phyloP scores from a whole-genome alignment of 768 basidiomycete genomes.

The Termitomyces bulborhizus region DNA sequence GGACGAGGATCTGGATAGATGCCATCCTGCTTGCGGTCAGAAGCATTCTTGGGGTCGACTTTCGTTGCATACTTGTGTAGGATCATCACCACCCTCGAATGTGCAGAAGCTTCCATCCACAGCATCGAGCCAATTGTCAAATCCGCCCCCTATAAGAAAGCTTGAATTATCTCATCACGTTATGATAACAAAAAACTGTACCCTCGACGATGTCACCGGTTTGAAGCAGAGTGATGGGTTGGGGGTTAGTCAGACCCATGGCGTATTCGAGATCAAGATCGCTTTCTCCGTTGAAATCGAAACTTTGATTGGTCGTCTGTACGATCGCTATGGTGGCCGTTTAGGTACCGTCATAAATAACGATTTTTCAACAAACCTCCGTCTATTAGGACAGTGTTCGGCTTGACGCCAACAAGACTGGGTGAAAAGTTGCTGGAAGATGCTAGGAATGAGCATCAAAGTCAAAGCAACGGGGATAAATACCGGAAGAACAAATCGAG shows the following conservation, averaged over 20 bases:
- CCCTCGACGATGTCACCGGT: slow-evolving; percentile 37
- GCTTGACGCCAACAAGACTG: slow-evolving; percentile 27
- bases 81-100: slow-evolving; percentile 41
- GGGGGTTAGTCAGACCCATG: slow-evolving; percentile 35
- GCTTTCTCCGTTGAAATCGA: slow-evolving; percentile 41
- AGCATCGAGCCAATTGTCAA: slow-evolving; percentile 44
- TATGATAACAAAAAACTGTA: background rate
- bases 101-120: slow-evolving; percentile 40
- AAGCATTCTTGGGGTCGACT: background rate
- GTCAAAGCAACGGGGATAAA: background rate
- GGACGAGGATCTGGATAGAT: slow-evolving; percentile 11
- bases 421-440: slow-evolving; percentile 29
- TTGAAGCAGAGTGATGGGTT: slow-evolving; percentile 37
- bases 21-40: slow-evolving; percentile 17
- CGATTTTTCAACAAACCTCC: background rate
- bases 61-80: slow-evolving; percentile 17
- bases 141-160: slow-evolving; percentile 29
- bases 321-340: slow-evolving; percentile 27
- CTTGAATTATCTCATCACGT: background rate
- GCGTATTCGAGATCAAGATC: slow-evolving; percentile 43
- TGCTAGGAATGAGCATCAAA: background rate
- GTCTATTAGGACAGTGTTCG: slow-evolving; percentile 26
- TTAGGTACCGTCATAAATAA: background rate
- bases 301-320: slow-evolving; percentile 34
- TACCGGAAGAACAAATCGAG: slow-evolving; percentile 34